Base-by-base conservation (phyloP, 768 basidiomycete genomes). In the Xerocomellus chrysenteron region DNA sequence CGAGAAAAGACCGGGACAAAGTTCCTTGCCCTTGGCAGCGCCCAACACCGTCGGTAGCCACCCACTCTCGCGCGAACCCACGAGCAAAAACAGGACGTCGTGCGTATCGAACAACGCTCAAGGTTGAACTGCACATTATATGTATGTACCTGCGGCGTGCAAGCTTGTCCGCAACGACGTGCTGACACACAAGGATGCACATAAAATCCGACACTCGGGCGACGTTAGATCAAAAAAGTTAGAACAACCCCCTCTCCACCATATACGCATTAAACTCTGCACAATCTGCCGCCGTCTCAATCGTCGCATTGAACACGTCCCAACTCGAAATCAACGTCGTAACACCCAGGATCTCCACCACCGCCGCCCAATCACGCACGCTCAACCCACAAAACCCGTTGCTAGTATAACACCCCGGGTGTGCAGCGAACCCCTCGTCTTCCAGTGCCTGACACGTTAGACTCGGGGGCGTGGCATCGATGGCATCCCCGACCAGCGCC, bases 321-420 rank as follows among this genome's bases (percentile, higher is more conserved):
- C 60, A 67, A 39, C 21, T 59, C 39, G 50, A 56, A n/a, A 67
- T 52, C 33, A 65, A 14, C 2, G 58, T 60, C 41, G 6, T 33
- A 0, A 65, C 26, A 6, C 48, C 30, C 46, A 67, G 66, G 21
- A 78, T 76, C 36, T 72, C 58, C 7, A 78, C 50, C 37, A 80
- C 68, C 10, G 60, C 72, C 19, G 51, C 37, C 79, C 77, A 80
- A 45, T 76, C 75, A 5, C 54, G 47, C 0, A 65, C 61, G 6
- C 69, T 59, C 45, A 80, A 54, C 36, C 59, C 64, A 62, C 79
- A 81, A 17, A 80, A 59, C n/a, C 80, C 80, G 28, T 65, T 80
- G 9, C 62, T 49, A 0, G 72, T 56, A 46, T 79, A 81, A 52
- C 80, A 81, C 26, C 54, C 52, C 4, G 78, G 63, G 52, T 81